Percentiles rank a stretch among this genome's conserved stretches.
These are phyloP conservation scores for Stenogyne calaminthoides DNA, from an alignment of 305 asterid genomes.

Conservation along the genomic window DNA sequence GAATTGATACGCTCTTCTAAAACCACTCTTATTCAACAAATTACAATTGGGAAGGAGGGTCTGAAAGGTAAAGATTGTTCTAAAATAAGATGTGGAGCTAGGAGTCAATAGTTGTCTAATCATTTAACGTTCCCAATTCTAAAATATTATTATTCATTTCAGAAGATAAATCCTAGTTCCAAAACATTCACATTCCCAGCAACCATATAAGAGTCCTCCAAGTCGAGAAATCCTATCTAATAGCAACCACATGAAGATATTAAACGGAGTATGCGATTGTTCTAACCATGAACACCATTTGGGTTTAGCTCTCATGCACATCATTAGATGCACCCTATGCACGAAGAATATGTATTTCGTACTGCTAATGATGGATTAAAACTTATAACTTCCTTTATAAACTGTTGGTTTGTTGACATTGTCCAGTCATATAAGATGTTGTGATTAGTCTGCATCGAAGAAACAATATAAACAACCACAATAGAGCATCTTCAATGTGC, in stretches of 20 bases:
- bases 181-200: constrained; percentile 4
- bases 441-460: background rate
- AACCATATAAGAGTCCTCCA: constrained; percentile 18
- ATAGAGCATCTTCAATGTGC: constrained; percentile 21
- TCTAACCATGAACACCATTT: background rate
- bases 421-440: background rate
- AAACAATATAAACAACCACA: background rate
- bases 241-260: background rate
- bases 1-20: background rate
- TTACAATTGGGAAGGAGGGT: background rate
- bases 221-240: background rate
- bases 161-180: background rate
- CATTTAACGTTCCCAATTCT: background rate
- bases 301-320: constrained; percentile 5
- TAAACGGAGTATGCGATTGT: background rate
- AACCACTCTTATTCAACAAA: background rate
- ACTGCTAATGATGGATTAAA: background rate
- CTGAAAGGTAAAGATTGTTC: background rate
- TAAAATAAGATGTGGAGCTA: background rate
- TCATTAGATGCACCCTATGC: constrained; percentile 16
- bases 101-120: background rate
- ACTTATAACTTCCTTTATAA: background rate
- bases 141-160: background rate
- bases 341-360: background rate
- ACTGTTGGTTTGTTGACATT: constrained; percentile 3